Evolutionary conservation across 345 rosid species (phyloP), one percentile per base, ranked within the genome.

Genomic region (Lenwebbia sp.): DNA sequence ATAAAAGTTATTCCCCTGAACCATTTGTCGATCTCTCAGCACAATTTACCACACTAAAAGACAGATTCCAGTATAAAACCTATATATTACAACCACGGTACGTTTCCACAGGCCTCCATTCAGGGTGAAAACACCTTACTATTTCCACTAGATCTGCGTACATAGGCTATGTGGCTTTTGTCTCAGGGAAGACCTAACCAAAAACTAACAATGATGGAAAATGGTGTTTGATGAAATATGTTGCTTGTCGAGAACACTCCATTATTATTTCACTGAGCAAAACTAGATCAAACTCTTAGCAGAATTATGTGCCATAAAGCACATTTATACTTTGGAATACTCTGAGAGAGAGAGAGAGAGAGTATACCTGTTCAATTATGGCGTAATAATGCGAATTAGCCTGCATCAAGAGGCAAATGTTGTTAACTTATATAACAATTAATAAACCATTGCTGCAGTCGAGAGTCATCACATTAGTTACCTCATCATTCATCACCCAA

Each of bases 401-500:
- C 99, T 97, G 91, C 92, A 94, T 53, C 70, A 84, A 88, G 88
- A 82, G 91, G 50, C 52, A 86, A 84, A 89, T 37, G 23, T 83
- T 51, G n/a, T 28, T 19, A 50, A 51, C 47, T 37, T 37, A 70
- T 70, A 53, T 7, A 83, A 30, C 49, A 51, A 86, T 78, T 51
- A 70, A 49, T 85, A 85, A 41, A 56, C 85, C 58, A 44, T 65
- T 25, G 14, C 60, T 51, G 49, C 25, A 41, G 53, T 50, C 5
- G 83, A 50, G 37, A 26, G 85, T 21, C 51, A 53, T 37, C 44
- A 70, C 62, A 86, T 82, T 60, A 82, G 76, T 65, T 91, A 96
- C 99, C 99, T 97, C 99, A 90, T 96, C 99, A 83, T 96, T 97
- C 99, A 97, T 97, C 25, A 97, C 99, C 99, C 99, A 97, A 62